These are phyloP conservation scores for Rhododendron molle DNA, from an alignment of 148 eudicot genomes.

Conservation along the genomic window DNA sequence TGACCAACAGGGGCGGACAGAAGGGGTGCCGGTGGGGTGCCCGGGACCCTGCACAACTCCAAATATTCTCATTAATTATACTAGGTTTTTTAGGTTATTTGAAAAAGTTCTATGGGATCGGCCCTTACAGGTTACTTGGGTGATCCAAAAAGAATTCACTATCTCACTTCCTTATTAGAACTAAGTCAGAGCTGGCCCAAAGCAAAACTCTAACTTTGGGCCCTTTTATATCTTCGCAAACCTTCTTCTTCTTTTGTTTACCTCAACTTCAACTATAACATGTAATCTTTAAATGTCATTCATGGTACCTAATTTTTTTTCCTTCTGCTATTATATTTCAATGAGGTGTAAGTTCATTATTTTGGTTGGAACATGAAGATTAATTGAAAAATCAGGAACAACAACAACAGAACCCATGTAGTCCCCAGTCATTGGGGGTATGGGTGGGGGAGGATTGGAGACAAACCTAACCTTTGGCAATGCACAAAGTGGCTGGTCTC, in stretches of 20 bases:
- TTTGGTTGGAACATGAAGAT: neutral
- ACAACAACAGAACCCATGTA: no score
- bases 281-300: no score
- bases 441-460: no score
- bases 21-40: neutral
- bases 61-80: neutral
- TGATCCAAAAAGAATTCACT: neutral
- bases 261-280: neutral
- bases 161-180: neutral
- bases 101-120: no score
- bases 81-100: no score
- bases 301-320: neutral
- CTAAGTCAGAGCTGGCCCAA: neutral
- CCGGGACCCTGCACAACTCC: neutral
- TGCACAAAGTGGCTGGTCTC: no score
- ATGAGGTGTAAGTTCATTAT: neutral
- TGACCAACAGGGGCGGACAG: neutral
- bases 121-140: no score
- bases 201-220: neutral
- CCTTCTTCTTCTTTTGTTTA: no score
- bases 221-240: neutral
- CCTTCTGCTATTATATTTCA: neutral
- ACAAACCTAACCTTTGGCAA: no score
- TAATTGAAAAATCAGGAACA: no score
- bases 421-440: no score